Conservation (phyloP, 257 asterid species). For the Capsicum rhomboideum region DNA sequence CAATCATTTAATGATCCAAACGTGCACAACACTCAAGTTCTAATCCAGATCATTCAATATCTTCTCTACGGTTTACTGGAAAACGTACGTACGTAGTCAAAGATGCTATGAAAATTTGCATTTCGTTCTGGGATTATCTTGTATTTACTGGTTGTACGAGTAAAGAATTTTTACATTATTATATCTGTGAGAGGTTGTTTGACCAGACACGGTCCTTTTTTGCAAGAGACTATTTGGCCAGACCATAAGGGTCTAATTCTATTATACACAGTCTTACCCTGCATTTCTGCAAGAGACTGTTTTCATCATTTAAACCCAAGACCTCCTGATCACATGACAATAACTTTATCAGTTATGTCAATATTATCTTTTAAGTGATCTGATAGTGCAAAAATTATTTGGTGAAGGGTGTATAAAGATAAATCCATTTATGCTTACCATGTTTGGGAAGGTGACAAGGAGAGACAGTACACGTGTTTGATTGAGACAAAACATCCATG, state of each 20-base stretch:
- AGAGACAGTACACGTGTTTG: not conserved
- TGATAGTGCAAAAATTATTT: not conserved
- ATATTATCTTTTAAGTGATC: not conserved
- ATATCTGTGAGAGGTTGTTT: too few species aligned
- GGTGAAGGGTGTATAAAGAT: not conserved
- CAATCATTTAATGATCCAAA: not conserved
- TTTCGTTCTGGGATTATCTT: too few species aligned
- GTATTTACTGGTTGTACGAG: not conserved
- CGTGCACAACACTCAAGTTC: not conserved
- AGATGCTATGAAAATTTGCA: not conserved
- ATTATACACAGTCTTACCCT: too few species aligned
- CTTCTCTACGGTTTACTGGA: not conserved
- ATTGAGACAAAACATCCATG: slow-evolving; percentile 24
- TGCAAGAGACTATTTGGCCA: too few species aligned
- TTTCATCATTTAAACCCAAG: too few species aligned
- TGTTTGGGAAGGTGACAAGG: slow-evolving; percentile 10
- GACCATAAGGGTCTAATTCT: too few species aligned
- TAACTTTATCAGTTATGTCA: too few species aligned
- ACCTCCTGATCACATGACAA: too few species aligned
- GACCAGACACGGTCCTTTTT: too few species aligned
- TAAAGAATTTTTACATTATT: not conserved
- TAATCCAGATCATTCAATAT: not conserved
- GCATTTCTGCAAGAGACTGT: too few species aligned
- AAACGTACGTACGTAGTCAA: not conserved
- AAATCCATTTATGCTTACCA: not conserved